Conservation (phyloP, 2,329 filamentous ascomycete species). For the Colletotrichum incanum region DNA sequence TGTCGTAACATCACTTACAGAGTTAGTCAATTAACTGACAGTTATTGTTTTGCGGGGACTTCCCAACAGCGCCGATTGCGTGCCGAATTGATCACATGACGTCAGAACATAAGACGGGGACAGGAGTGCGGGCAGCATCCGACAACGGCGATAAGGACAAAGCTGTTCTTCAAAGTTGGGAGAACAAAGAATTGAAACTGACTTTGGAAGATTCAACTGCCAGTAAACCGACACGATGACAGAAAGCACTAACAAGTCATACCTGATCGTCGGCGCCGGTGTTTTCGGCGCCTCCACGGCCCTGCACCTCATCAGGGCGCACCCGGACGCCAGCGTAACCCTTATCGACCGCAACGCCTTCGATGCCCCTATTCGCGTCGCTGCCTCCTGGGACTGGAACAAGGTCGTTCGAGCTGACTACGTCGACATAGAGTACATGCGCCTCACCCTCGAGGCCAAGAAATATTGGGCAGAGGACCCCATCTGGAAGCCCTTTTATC, state of each 20-base stretch:
- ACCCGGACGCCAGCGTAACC: slow-evolving; percentile 44
- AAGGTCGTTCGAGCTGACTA: slow-evolving; percentile 58
- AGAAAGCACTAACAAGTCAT: slow-evolving; percentile 15
- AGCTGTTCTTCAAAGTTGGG: not conserved
- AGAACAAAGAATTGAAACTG: not conserved
- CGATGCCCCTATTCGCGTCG: slow-evolving; percentile 46
- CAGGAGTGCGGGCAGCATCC: slow-evolving; percentile 22
- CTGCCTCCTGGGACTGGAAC: slow-evolving; percentile 53
- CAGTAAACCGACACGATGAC: not conserved
- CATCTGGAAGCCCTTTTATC: slow-evolving; percentile 51
- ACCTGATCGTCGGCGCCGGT: slow-evolving; percentile 65
- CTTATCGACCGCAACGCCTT: slow-evolving; percentile 48
- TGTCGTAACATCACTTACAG: not conserved
- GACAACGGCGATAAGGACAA: slow-evolving; percentile 3
- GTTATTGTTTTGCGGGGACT: not conserved
- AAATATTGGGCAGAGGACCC: slow-evolving; percentile 48
- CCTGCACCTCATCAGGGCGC: slow-evolving; percentile 58
- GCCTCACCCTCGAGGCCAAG: slow-evolving; percentile 51
- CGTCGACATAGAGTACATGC: slow-evolving; percentile 49
- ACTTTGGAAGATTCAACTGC: not conserved
- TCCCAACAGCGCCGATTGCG: slow-evolving; percentile 11
- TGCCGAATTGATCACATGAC: slow-evolving; percentile 30
- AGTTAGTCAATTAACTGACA: too few species aligned
- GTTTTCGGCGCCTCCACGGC: slow-evolving; percentile 67
- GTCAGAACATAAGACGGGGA: slow-evolving; percentile 33